phyloP scores from a whole-genome alignment of 208 protist genomes.

The Crithidia sp. region DNA sequence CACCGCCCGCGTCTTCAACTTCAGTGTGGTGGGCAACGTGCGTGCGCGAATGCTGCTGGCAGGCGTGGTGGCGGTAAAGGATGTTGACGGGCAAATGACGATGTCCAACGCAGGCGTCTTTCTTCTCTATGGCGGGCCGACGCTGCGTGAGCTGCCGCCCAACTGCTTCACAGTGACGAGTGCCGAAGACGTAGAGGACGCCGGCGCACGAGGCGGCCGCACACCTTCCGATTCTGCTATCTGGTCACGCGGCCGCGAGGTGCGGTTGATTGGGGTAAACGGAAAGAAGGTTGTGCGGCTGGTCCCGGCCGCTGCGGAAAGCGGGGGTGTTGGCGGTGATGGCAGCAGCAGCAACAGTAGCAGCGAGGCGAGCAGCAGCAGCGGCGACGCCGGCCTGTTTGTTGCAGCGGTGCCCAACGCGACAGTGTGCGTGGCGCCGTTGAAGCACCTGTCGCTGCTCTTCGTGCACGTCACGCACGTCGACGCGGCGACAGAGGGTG shows the following conservation, averaged over 20 bases:
- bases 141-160: not conserved
- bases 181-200: not conserved
- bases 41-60: not conserved
- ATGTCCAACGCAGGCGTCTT: not conserved
- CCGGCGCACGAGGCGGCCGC: not conserved
- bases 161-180: not conserved
- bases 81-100: constrained; percentile 25
- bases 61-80: constrained; percentile 9
- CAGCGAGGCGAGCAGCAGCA: not conserved
- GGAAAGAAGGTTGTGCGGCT: not conserved
- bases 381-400: not conserved
- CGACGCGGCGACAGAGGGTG: not conserved
- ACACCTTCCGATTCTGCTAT: no score
- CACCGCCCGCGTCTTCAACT: constrained; percentile 13
- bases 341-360: not conserved
- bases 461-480: constrained; percentile 10
- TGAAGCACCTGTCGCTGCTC: constrained; percentile 21
- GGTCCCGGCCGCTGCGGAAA: not conserved
- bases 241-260: not conserved
- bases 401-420: no score
- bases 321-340: no score
- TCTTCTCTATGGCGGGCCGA: constrained; percentile 2
- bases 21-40: not conserved
- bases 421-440: constrained; percentile 6
- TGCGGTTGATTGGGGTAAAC: no score